Evolutionary conservation across 2,329 filamentous ascomycete genomes (phyloP), one percentile per base, ranked within the genome.

Genomic region (Xylaria sp.): DNA sequence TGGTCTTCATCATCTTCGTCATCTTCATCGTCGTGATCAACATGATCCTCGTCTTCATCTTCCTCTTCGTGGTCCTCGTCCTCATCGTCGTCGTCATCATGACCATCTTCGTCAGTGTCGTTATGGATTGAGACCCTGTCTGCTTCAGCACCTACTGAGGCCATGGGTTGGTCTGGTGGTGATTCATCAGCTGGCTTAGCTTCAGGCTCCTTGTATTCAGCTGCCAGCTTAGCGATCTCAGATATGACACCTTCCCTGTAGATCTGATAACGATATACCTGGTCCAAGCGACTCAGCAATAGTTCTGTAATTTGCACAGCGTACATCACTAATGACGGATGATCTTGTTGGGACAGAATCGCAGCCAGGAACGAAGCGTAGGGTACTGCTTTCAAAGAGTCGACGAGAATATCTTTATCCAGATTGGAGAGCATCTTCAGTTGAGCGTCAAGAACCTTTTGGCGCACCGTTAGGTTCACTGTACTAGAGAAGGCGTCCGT

Each of bases 401-500:
- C 95, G 68, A 93, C 87, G 3, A 99, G 86, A 57, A 99, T 93
- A 42, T 87, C 85, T 49, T 89, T 89, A 73, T 97, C 93, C n/a
- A 99, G 82, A 71, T 97, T 97, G 13, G 94, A 97, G 10, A 99
- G 86, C 93, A 99, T 98, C 81, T 98, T 98, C 50, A 98, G 83
- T 75, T 99, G 96, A n/a, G 95, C 96, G 22, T 89, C 93, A 38
- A 99, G 85, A 2, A 99, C 96, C 80, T 97, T 97, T 77, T 98
- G 93, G 25, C 96, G 91, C 45, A 99, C 96, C 63, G 89, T 93
- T 17, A 98, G 82, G 76, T 99, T 99, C 70, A 99, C 95, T 0
- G 96, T 99, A 79, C 96, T 98, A 11, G 96, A 97, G 76, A 97
- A 99, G 0, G 94, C 95, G 78, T 99, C 94, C 33, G 96, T 98